Conservation (phyloP, 179 eudicot species). For the Carnegiea gigantea region DNA sequence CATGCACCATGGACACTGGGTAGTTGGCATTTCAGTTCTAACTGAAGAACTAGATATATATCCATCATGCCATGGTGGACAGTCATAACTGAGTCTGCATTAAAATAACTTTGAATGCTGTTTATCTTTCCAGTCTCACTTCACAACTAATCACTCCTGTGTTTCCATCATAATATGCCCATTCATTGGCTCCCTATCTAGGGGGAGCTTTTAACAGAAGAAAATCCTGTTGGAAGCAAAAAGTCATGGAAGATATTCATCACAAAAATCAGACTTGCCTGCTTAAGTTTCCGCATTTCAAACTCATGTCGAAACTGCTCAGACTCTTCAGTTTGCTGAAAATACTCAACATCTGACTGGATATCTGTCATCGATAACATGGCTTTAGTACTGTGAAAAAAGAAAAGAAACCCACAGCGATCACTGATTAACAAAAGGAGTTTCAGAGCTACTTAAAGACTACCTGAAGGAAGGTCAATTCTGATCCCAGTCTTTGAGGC, state of each 20-base stretch:
- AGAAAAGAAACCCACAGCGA: not conserved
- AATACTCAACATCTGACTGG: conserved; percentile 54
- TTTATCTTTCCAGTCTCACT: too few relatives aligned
- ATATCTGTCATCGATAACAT: conserved; percentile 41
- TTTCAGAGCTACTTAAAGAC: not conserved
- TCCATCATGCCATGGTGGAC: too few relatives aligned
- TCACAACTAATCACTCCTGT: too few relatives aligned
- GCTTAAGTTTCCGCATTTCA: conserved; percentile 91
- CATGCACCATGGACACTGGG: too few relatives aligned
- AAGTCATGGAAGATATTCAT: not conserved
- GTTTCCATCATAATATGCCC: too few relatives aligned
- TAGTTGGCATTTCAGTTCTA: too few relatives aligned
- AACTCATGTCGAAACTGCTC: conserved; percentile 71
- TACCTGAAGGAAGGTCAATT: conserved; percentile 64
- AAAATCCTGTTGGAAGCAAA: not conserved
- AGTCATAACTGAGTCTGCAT: too few relatives aligned
- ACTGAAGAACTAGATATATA: too few relatives aligned
- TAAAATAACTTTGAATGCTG: too few relatives aligned
- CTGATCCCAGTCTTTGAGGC: conserved; percentile 65
- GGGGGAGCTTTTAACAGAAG: too few relatives aligned
- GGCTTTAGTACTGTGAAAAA: not conserved
- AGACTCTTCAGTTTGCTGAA: conserved; percentile 80
- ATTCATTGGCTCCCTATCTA: too few relatives aligned
- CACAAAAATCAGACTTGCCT: conserved; percentile 41
- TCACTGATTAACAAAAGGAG: not conserved